Evolutionary conservation across 106 monocot genomes (phyloP), one percentile per base, ranked within the genome.

Genomic region (Vanilla planifolia): DNA sequence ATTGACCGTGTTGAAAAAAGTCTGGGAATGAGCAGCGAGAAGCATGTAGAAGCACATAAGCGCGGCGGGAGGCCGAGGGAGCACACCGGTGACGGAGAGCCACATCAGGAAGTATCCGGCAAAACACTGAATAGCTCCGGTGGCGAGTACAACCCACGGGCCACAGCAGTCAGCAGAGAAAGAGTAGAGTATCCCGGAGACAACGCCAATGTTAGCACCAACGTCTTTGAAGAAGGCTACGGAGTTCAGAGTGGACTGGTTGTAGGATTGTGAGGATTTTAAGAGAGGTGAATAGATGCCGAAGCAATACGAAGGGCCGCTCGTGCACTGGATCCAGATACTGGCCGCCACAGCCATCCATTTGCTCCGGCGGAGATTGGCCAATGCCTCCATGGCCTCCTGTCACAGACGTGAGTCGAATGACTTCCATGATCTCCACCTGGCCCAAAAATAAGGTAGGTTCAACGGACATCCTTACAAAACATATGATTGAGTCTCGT

Each of bases 181-280:
- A 36, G 88, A 71, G 50, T 71, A 71, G 44, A 93, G 79, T 53
- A 89, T 27, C 33, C 93, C 88, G 34, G 88, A 79, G 36, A 83
- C 63, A 35, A 88, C 55, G 45, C 83, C 88, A 55, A 65, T 70
- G 71, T 88, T 88, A 25, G 88, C 88, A 27, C 88, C 88, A 41
- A 79, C 6, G 71, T 88, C 88, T 51, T 88, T 88, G 79, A 79
- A 88, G 79, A 80, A 76, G 53, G 83, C 83, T 58, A 88, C 88
- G 21, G 67, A 59, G 60, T 88, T 71, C 42, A 88, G 88, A 10
- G 83, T 74, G 48, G 83, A 79, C 55, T 88, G 82, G 51, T 72
- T 66, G 72, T 75, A 88, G 66, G 45, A 57, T 28, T 88, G 83
- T 28, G 71, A 48, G 23, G 73, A 36, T 43, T 88, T 88, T 17